phyloP scores from a whole-genome alignment of 2,329 filamentous ascomycete species.

The Talaromyces sp. region DNA sequence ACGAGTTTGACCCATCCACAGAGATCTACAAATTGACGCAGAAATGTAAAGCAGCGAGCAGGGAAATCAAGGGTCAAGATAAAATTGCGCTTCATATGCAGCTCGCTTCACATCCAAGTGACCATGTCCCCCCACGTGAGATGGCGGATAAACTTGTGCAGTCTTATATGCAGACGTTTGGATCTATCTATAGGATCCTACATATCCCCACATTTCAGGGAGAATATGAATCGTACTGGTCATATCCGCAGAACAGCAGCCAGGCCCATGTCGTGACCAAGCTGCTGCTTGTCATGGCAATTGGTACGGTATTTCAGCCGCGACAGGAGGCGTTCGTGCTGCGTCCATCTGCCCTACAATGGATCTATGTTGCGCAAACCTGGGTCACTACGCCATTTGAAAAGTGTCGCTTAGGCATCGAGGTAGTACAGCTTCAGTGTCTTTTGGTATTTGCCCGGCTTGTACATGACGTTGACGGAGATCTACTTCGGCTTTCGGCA shows the following conservation, averaged over 20 bases:
- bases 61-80: constrained; percentile 7
- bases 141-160: constrained; percentile 48
- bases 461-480: constrained; percentile 31
- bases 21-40: not conserved
- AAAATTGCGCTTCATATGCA: constrained; percentile 1
- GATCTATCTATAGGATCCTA: constrained; percentile 52
- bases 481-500: constrained; percentile 37
- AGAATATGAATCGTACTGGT: constrained; percentile 53
- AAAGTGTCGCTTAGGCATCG: constrained; percentile 52
- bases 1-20: not conserved
- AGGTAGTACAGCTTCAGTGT: constrained; percentile 48
- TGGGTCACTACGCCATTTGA: constrained; percentile 54
- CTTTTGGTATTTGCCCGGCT: constrained; percentile 40
- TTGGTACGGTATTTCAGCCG: constrained; percentile 9
- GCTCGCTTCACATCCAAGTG: not conserved
- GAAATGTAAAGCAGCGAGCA: constrained; percentile 13
- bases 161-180: constrained; percentile 50
- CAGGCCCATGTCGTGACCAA: not conserved
- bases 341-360: constrained; percentile 46
- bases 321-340: not conserved
- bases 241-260: not conserved
- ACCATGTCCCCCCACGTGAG: constrained; percentile 35
- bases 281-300: constrained; percentile 12
- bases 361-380: constrained; percentile 57
- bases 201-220: constrained; percentile 52